These are phyloP conservation scores for Lactarius hatsudake DNA, from an alignment of 768 basidiomycete genomes.

Conservation along the genomic window DNA sequence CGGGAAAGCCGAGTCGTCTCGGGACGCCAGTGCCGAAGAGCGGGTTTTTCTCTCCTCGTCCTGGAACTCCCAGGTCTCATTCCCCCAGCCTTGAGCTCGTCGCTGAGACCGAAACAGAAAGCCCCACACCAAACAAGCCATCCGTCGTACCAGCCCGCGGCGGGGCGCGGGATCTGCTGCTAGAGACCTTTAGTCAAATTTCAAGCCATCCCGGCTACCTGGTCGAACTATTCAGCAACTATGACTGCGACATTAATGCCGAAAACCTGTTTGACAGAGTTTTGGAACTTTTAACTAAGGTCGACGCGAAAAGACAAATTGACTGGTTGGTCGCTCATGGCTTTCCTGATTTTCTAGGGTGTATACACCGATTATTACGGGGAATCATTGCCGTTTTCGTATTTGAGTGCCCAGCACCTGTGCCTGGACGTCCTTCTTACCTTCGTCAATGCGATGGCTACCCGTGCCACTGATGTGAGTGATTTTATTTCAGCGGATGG, in stretches of 20 bases:
- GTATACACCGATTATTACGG: slow-evolving; percentile 70
- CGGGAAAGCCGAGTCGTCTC: slow-evolving; percentile 28
- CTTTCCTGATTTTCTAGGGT: slow-evolving; percentile 47
- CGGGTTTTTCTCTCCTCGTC: slow-evolving; percentile 29
- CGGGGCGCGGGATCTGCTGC: slow-evolving; percentile 83
- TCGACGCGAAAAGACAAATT: background rate
- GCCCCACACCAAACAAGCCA: slow-evolving; percentile 40
- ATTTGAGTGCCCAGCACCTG: slow-evolving; percentile 77
- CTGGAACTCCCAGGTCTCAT: slow-evolving; percentile 35
- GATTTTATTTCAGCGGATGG: slow-evolving; percentile 1
- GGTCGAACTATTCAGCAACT: slow-evolving; percentile 94
- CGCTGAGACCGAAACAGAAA: slow-evolving; percentile 46
- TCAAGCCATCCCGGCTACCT: slow-evolving; percentile 86
- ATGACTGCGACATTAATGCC: slow-evolving; percentile 95
- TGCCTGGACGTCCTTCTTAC: slow-evolving; percentile 85
- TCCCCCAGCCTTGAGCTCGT: slow-evolving; percentile 43
- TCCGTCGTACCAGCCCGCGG: slow-evolving; percentile 63
- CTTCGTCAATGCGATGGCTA: slow-evolving; percentile 86
- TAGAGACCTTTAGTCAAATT: slow-evolving; percentile 83
- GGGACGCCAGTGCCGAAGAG: slow-evolving; percentile 27
- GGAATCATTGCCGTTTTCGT: slow-evolving; percentile 57
- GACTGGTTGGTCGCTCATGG: background rate
- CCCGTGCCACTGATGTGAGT: slow-evolving; percentile 52
- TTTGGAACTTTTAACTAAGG: slow-evolving; percentile 80
- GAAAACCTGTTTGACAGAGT: slow-evolving; percentile 94